A percentile compares a stretch with the other conserved stretches of the same genome.
phyloP scores from a whole-genome alignment of 345 rosid species.

The Toxicodendron radicans region DNA sequence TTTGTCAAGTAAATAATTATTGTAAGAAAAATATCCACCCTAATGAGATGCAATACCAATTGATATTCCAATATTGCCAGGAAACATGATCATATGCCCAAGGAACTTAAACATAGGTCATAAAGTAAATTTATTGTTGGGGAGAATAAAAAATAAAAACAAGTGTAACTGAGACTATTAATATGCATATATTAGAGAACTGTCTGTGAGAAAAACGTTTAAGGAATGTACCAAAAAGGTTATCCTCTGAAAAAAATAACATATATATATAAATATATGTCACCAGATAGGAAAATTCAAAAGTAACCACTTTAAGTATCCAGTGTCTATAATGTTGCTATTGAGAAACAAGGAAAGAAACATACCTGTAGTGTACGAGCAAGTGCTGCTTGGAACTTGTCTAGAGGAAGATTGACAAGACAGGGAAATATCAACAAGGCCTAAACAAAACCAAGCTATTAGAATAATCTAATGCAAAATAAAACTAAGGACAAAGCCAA shows the following conservation, averaged over 20 bases:
- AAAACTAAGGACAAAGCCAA: constrained; percentile 2
- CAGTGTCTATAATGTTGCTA: background rate
- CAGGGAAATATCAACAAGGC: constrained; percentile 64
- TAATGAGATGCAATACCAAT: no score
- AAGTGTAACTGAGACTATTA: no score
- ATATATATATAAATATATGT: background rate
- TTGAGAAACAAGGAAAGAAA: constrained; percentile 8
- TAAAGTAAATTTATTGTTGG: no score
- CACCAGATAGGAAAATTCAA: background rate
- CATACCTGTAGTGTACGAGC: constrained; percentile 75
- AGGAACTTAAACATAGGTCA: no score
- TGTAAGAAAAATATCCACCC: background rate
- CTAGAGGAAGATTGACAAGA: constrained; percentile 78
- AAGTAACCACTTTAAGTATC: background rate
- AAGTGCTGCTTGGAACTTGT: constrained; percentile 82
- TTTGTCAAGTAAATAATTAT: background rate
- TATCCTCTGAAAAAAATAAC: no score
- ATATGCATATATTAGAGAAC: no score
- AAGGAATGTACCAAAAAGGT: no score
- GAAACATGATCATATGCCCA: no score
- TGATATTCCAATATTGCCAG: no score
- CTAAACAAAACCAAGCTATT: constrained; percentile 36
- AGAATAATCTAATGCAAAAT: constrained; percentile 15
- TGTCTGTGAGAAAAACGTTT: no score
- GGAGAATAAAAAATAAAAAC: no score